phyloP scores from a whole-genome alignment of 208 protist genomes.

The Trypanosomatidae sp. region DNA sequence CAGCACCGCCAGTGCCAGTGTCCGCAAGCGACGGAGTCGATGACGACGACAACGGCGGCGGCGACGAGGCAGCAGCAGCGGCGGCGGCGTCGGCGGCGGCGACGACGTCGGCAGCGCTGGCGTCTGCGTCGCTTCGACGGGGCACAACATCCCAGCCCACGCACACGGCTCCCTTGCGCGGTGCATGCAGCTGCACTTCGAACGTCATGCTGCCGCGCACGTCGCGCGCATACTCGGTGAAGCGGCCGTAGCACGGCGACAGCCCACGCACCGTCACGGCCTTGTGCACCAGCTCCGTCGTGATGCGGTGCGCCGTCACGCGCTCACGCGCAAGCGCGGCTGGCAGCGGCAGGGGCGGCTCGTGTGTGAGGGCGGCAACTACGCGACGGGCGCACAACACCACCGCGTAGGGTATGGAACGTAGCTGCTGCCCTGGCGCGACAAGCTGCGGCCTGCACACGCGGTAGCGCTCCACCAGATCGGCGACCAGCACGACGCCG shows the following conservation, averaged over 20 bases:
- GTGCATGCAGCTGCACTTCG: slow-evolving; percentile 22
- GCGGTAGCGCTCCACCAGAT: slow-evolving; percentile 57
- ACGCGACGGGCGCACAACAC: slow-evolving; percentile 42
- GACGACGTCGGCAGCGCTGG: neutral
- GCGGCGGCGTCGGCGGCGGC: no score
- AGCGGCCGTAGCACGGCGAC: slow-evolving; percentile 19
- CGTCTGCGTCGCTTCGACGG: slow-evolving; percentile 1
- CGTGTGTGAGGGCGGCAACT: slow-evolving; percentile 29
- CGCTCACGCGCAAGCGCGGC: slow-evolving; percentile 16
- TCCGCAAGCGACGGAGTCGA: no score
- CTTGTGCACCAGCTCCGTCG: slow-evolving; percentile 17
- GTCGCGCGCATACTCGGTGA: slow-evolving; percentile 36
- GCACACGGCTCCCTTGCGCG: slow-evolving; percentile 42
- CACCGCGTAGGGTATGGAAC: slow-evolving; percentile 55
- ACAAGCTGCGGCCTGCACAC: neutral
- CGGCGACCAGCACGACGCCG: slow-evolving; percentile 61
- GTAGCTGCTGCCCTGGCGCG: neutral
- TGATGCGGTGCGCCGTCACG: slow-evolving; percentile 30
- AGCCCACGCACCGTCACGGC: slow-evolving; percentile 2
- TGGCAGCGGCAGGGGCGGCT: slow-evolving; percentile 56
- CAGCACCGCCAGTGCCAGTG: no score
- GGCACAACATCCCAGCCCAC: slow-evolving; percentile 49
- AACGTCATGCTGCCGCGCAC: slow-evolving; percentile 41
- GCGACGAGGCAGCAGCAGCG: no score
- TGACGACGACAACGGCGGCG: no score